Evolutionary conservation across 2,329 filamentous ascomycete species (phyloP), one percentile per base, ranked within the genome.

Genomic region (Trichoderma cornu-damae): DNA sequence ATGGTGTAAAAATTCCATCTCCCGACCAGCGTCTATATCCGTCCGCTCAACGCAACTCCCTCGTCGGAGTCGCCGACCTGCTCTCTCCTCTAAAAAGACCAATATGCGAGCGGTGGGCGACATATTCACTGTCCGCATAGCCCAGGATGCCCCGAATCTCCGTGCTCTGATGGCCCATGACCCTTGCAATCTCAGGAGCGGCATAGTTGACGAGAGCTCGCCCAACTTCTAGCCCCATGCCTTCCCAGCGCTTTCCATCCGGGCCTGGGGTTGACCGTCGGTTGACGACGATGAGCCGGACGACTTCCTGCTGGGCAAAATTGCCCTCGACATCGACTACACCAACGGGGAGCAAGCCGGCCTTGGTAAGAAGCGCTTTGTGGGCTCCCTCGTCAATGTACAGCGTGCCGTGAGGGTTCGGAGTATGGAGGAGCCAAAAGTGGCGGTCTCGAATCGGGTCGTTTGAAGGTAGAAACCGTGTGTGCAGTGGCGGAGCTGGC

Each of bases 371-470:
- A 3, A 97, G 80, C 1, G 93, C 94, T 32, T 80, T 78, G 73
- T 91, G 86, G 3, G 93, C 93, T 40, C 94, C 94, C n/a, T 83
- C 77, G 75, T 99, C 94, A 65, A 99, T 95, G 74, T 90, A 97
- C 24, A 99, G 70, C 2, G 88, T 96, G 12, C 94, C 94, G 67
- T 96, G 92, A 0, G 94, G 90, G 22, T 87, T 86, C 9, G 96
- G 84, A 8, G 93, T 94, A 72, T 99, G 90, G 0, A 97, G 80
- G 48, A 99, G 86, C 94, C 94, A 99, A 79, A 99, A 97, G 69
- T 94, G 91, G 61, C 93, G 87, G 70, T 96, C 94, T 57, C 90
- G 86, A 59, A 97, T 94, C 1, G 93, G 92, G 24, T 89, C 85
- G 0, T 82, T 77, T 8, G 90, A 90, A 0, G 92, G 90, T 11